These are phyloP conservation scores for Adiantum capillusveneris DNA, from an alignment of 75 land plant species.

Conservation along the genomic window DNA sequence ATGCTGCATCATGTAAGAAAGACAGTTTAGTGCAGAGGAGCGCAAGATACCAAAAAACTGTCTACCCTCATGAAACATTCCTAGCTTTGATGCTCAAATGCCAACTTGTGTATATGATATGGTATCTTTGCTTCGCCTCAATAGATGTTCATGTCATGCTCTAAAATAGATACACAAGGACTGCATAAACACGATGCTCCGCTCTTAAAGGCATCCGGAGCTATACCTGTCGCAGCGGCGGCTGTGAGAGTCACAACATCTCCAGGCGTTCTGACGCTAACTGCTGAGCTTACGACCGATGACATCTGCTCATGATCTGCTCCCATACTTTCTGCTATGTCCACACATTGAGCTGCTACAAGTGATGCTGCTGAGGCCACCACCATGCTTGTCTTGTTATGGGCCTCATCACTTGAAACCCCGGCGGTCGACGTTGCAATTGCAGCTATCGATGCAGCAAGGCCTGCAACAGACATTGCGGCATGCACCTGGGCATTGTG, in stretches of 20 bases:
- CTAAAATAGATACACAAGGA: no score
- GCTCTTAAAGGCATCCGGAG: no score
- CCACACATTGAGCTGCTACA: slow-evolving; percentile 92
- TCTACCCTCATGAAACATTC: no score
- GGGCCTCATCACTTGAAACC: slow-evolving; percentile 24
- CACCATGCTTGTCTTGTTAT: slow-evolving; percentile 55
- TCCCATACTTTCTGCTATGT: slow-evolving; percentile 82
- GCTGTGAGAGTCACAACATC: slow-evolving; percentile 90
- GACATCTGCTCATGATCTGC: slow-evolving; percentile 80
- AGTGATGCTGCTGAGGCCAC: slow-evolving; percentile 90
- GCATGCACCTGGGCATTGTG: slow-evolving; percentile 93
- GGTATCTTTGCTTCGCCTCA: no score
- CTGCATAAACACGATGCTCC: no score
- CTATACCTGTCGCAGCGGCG: slow-evolving; percentile 90
- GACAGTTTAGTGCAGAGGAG: no score
- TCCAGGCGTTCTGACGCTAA: slow-evolving; percentile 74
- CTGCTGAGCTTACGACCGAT: slow-evolving; percentile 74
- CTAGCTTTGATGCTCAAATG: no score
- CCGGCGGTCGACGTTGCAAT: slow-evolving; percentile 85
- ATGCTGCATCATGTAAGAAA: slow-evolving; percentile 26
- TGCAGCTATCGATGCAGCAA: slow-evolving; percentile 90
- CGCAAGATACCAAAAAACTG: no score
- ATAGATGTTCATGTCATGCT: no score
- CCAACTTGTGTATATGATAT: no score
- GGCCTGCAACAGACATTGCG: slow-evolving; percentile 79